Evolutionary conservation across 345 rosid species (phyloP).

Genomic region (Lenwebbia sp.): DNA sequence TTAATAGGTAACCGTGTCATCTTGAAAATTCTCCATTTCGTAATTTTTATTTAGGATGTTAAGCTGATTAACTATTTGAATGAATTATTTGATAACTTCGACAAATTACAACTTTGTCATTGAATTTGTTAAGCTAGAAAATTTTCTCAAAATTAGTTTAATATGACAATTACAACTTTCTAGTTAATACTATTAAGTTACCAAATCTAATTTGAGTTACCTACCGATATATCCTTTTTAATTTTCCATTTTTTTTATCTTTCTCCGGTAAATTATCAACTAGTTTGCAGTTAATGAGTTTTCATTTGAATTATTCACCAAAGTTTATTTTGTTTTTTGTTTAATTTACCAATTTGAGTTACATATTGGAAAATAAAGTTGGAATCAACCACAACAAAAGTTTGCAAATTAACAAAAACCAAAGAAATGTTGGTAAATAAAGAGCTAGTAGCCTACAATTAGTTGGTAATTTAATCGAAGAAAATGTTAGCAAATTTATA

Average conservation of each 20-base stretch:
- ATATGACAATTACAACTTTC: too few species aligned
- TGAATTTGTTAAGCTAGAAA: not conserved
- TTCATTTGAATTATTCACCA: too few species aligned
- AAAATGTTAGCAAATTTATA: not conserved
- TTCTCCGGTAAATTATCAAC: too few species aligned
- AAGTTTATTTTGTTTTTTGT: not conserved
- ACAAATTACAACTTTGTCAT: not conserved
- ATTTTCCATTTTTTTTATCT: too few species aligned
- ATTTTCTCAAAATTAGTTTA: too few species aligned
- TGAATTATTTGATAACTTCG: not conserved
- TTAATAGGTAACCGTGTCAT: not conserved
- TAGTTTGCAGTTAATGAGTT: too few species aligned
- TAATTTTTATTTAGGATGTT: not conserved
- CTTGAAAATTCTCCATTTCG: not conserved
- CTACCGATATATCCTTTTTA: too few species aligned
- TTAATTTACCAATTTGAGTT: not conserved
- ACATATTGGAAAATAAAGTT: not conserved
- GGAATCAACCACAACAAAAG: not conserved
- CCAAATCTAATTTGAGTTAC: too few species aligned
- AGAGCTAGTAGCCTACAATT: not conserved
- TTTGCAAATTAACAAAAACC: not conserved
- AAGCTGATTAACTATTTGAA: not conserved
- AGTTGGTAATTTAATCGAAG: not conserved
- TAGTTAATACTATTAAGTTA: too few species aligned
- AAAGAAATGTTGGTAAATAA: not conserved